phyloP scores from a whole-genome alignment of 129 eudicot species.

The Scalesia atractyloides region DNA sequence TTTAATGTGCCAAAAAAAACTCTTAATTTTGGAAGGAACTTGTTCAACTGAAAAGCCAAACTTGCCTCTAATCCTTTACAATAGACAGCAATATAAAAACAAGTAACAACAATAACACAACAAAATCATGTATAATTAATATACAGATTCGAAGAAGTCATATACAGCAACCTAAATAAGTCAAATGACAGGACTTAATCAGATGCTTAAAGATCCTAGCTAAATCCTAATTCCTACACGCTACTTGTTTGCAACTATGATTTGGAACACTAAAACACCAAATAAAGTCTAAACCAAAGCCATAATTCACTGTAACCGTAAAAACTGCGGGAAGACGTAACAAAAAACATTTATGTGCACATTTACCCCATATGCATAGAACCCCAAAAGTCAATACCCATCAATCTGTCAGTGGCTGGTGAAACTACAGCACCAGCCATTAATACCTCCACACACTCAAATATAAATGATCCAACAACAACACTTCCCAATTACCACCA shows the following conservation, averaged over 20 bases:
- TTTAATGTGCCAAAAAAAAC: not conserved
- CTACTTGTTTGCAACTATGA: conserved; percentile 1
- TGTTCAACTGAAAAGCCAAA: conserved; percentile 25
- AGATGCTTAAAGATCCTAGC: not conserved
- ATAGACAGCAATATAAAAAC: conserved; percentile 1
- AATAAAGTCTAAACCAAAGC: not conserved
- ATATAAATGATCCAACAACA: conserved; percentile 3
- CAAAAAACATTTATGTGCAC: conserved; percentile 4
- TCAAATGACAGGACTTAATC: not conserved
- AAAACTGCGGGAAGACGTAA: not conserved
- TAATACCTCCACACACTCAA: conserved; percentile 1
- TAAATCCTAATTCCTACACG: conserved; percentile 6
- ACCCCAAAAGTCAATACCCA: conserved; percentile 12
- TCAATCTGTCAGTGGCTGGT: not conserved
- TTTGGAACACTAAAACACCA: not conserved
- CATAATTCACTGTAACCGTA: not conserved
- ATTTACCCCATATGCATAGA: conserved; percentile 3
- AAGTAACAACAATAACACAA: not conserved
- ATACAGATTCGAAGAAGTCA: not conserved
- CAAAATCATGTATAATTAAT: not conserved
- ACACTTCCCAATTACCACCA: conserved; percentile 1
- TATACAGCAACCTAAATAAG: not conserved
- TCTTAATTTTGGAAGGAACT: not conserved
- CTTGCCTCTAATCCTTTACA: conserved; percentile 11
- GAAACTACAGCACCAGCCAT: not conserved